phyloP scores from a whole-genome alignment of 345 rosid genomes.

The Citrus hindsii region DNA sequence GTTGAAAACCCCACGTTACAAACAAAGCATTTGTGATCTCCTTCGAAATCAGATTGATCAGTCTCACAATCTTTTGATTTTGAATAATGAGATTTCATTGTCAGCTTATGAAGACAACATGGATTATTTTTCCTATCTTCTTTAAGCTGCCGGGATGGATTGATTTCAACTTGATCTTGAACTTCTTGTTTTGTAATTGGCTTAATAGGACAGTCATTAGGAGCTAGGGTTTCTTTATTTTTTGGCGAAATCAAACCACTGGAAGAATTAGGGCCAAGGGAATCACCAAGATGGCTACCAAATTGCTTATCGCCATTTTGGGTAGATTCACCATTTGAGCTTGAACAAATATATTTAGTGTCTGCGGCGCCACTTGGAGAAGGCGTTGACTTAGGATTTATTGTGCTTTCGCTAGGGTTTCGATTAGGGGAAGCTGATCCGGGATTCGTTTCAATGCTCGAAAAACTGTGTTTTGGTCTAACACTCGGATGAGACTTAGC shows the following conservation, averaged over 20 bases:
- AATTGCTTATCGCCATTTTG: too few species aligned
- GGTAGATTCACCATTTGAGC: too few species aligned
- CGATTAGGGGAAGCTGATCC: background rate
- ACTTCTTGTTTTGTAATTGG: background rate
- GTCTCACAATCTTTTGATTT: background rate
- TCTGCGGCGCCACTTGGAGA: too few species aligned
- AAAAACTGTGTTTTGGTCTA: background rate
- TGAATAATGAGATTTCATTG: background rate
- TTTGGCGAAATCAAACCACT: background rate
- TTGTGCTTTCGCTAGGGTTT: background rate
- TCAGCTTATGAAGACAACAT: background rate
- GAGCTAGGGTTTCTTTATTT: background rate
- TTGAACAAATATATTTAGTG: too few species aligned
- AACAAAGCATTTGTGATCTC: constrained; percentile 5
- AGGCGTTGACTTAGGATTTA: background rate
- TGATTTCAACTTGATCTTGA: background rate
- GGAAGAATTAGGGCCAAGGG: background rate
- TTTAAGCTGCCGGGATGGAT: background rate
- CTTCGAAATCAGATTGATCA: background rate
- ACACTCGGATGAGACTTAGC: background rate
- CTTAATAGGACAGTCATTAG: background rate
- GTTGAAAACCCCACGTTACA: constrained; percentile 8
- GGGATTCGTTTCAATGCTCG: background rate
- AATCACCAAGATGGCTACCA: background rate
- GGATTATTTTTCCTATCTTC: background rate